Conservation (phyloP, 805 yeast species). For the Zygotorulaspora florentina region DNA sequence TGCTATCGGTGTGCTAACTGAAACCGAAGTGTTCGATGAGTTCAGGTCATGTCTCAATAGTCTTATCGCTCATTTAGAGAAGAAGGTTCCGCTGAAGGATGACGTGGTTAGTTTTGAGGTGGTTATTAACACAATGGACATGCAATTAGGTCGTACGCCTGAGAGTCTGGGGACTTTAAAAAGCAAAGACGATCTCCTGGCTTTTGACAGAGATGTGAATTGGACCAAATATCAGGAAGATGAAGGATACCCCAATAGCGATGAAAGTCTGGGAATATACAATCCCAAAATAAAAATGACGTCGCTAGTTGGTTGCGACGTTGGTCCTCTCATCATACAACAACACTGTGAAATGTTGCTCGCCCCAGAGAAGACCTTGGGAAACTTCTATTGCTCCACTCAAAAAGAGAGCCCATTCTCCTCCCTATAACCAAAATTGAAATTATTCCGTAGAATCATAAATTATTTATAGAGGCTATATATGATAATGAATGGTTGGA, state of each 20-base stretch:
- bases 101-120: slow-evolving; percentile 28
- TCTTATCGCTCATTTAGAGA: slow-evolving; percentile 25
- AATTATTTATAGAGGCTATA: neutral
- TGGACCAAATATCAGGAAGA: slow-evolving; percentile 31
- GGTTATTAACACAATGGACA: slow-evolving; percentile 26
- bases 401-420: slow-evolving; percentile 8
- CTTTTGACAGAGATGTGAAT: slow-evolving; percentile 30
- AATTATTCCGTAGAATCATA: neutral
- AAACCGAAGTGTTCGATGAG: slow-evolving; percentile 31
- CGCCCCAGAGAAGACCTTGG: slow-evolving; percentile 7
- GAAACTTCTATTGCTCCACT: slow-evolving; percentile 3
- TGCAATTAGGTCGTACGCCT: slow-evolving; percentile 26
- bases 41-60: slow-evolving; percentile 32
- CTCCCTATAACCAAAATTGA: slow-evolving; percentile 2
- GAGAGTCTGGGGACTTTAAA: slow-evolving; percentile 6
- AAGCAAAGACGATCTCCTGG: slow-evolving; percentile 13
- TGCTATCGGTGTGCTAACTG: slow-evolving; percentile 16
- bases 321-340: slow-evolving; percentile 41
- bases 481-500: neutral
- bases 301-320: slow-evolving; percentile 40
- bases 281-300: slow-evolving; percentile 28
- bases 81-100: slow-evolving; percentile 23
- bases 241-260: slow-evolving; percentile 18
- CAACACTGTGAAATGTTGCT: slow-evolving; percentile 33
- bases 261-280: slow-evolving; percentile 6